Evolutionary conservation across 371 early-diverging fungal genomes (phyloP).

Genomic region (Mortierella sp.): DNA sequence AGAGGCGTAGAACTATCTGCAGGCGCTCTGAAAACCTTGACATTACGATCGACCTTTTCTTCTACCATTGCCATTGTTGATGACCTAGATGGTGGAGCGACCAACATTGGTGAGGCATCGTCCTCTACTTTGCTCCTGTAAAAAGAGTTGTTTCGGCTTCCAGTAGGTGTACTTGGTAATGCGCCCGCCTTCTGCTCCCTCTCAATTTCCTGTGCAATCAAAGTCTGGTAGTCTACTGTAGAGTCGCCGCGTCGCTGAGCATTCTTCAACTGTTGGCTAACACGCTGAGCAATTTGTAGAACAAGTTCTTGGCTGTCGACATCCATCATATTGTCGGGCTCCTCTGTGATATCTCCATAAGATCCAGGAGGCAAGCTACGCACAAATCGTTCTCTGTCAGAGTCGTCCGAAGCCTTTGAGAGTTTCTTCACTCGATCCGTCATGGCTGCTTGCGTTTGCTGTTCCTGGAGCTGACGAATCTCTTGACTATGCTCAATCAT

Average conservation of each 20-base stretch:
- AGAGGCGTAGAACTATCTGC: constrained; percentile 34
- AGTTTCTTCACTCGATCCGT: constrained; percentile 52
- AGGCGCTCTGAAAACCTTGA: constrained; percentile 49
- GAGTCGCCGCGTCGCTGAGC: constrained; percentile 42
- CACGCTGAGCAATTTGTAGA: constrained; percentile 50
- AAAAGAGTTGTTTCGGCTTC: constrained; percentile 41
- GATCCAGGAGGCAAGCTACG: constrained; percentile 43
- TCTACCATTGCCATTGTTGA: background rate
- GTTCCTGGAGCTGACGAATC: constrained; percentile 46
- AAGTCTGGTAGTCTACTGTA: constrained; percentile 31
- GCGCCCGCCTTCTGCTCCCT: constrained; percentile 42
- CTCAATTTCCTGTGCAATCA: constrained; percentile 49
- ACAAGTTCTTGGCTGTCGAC: constrained; percentile 34
- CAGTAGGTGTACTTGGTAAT: constrained; percentile 40
- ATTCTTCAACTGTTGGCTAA: constrained; percentile 37
- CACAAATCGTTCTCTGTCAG: constrained; percentile 51
- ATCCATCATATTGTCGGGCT: constrained; percentile 41
- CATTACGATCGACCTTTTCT: constrained; percentile 29
- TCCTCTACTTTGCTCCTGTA: constrained; percentile 27
- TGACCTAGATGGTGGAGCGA: constrained; percentile 6
- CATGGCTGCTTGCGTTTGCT: constrained; percentile 44
- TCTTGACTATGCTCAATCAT: constrained; percentile 47
- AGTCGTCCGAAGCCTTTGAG: constrained; percentile 43
- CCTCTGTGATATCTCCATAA: constrained; percentile 47
- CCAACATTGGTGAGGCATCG: constrained; percentile 10